Evolutionary conservation across 805 yeast species (phyloP), one percentile per base, ranked within the genome.

Genomic region (Candida glaebosa): DNA sequence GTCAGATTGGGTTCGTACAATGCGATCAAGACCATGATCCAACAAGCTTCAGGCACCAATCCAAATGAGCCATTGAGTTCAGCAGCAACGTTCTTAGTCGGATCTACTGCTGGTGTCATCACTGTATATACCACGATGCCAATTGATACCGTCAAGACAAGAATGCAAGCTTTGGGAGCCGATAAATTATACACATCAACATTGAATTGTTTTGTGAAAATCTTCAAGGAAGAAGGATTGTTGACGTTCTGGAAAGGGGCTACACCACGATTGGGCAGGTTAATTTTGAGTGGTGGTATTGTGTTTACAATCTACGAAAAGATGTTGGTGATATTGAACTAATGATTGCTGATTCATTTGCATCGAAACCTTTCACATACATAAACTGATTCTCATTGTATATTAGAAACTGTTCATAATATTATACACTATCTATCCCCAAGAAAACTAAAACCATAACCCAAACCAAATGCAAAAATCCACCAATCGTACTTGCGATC

Each of bases 201-300:
- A 0, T 16, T 84, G 31, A 78, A 91, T 65, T 91, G 98, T 64
- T 90, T 95, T 53, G 77, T 67, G 15, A 81, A 77, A 48, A 82
- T 93, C 39, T 84, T 85, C 62, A 82, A 70, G 56, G 84, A 91
- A 41, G 99, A 91, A 66, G 99, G 99, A 7, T 67, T 90, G 49
- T 68, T 78, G 56, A 85, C 96, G 4, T 88, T 89, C 67, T 91
- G 99, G 99, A 87, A 87, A 65, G 99, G 99, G 47, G 96, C 98
- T 26, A 93, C 98, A 2, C 98, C 99, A 35, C 77, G 99, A 58
- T 71, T 91, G 46, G 98, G 98, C 4, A 79, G 99, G 54, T 75
- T 91, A 58, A 80, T 90, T 26, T 74, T 91, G 57, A 85, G 96
- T 65, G 99, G 99, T 46, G 99, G 99, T 54, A 91, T 91, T 51